Base-by-base conservation (phyloP, 805 yeast species). In the Yarrowia osloensis region DNA sequence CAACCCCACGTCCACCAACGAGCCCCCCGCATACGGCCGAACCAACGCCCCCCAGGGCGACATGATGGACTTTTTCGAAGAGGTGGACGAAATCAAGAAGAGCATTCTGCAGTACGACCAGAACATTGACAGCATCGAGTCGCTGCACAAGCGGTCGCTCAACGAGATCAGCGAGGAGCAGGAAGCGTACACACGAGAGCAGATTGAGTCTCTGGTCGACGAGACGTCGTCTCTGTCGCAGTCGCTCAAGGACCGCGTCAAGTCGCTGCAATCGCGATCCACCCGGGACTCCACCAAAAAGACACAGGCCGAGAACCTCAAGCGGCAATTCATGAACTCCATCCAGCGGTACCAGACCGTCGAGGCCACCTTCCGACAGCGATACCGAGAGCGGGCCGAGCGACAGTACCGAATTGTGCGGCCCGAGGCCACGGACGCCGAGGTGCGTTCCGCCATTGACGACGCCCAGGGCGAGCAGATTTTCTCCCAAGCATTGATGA, bases 301-400 rank as follows among this genome's bases (percentile, higher is more conserved):
- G 74, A 90, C 90, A 69, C 98, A 95, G 81, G 96, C 96, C 50
- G 97, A 93, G 77, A 89, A 89, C 74, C 84, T 89, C 67, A 89
- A 96, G 81, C 87, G 86, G 74, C 87, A 89, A 75, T 95, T 95
- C 77, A 85, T 93, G 83, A 86, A 87, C 70, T 84, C 89, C 68
- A 94, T 95, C 75, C 95, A 91, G 78, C 91, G 87, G 75, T 91
- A 90, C 80, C 86, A 96, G 78, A 84, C 87, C 73, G 85, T 90
- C 70, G 98, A 95, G 79, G 91, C 91, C 69, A 86, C 88, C 73
- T 92, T 90, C 81, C 85, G 92, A 71, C 92, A 89, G 76, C 86
- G 88, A 73, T 91, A 90, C 77, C 87, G 89, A 76, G 86, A 86
- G 69, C 96, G 90, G 75, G 97, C 97, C 61, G 93, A 88, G 74